Percentiles rank a stretch among this genome's conserved stretches.
Evolutionary conservation across 1,284 basidiomycete species (phyloP).

Genomic region (Leccinum griseonigrum): DNA sequence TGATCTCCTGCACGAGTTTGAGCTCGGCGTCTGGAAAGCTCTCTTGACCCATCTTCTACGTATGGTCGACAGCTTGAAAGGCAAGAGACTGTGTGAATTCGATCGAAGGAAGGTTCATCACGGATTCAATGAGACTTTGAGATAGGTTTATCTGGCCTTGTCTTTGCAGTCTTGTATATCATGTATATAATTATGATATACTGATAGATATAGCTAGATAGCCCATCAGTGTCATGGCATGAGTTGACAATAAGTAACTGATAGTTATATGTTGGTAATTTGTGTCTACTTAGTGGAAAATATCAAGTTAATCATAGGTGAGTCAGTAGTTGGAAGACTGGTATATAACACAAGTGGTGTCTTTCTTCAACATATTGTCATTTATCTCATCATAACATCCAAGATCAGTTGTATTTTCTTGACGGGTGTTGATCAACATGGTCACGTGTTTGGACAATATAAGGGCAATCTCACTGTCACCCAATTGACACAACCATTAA

Average conservation of each 20-base stretch:
- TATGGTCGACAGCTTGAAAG: no score
- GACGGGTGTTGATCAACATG: neutral
- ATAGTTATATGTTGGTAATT: neutral
- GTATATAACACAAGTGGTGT: no score
- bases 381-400: neutral
- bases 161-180: neutral
- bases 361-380: no score
- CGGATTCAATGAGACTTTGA: neutral
- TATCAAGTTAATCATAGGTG: neutral
- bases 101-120: no score
- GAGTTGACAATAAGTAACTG: neutral
- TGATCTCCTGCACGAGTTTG: no score
- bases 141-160: neutral
- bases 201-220: neutral
- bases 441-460: neutral
- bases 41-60: no score
- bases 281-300: neutral
- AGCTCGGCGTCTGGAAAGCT: no score
- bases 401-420: neutral
- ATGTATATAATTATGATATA: neutral
- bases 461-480: neutral
- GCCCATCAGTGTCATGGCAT: neutral
- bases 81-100: no score
- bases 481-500: neutral
- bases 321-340: neutral